Percentiles rank a stretch among this genome's conserved stretches.
These are phyloP conservation scores for Daldinia caldariorum DNA, from an alignment of 495 filamentous ascomycete species.

Conservation along the genomic window DNA sequence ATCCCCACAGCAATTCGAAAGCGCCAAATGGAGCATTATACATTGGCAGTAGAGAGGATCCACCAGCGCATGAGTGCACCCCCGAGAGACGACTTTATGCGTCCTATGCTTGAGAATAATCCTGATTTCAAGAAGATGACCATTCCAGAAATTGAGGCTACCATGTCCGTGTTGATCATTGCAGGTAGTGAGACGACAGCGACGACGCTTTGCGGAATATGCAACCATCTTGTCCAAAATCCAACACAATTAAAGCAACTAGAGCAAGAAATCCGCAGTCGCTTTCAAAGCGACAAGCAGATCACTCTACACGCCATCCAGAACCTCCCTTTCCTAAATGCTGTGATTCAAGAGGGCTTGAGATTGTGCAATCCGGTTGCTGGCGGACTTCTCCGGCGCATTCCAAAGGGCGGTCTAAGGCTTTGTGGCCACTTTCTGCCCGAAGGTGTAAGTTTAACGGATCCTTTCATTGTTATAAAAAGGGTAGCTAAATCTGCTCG, in stretches of 20 bases:
- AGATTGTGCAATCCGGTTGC: neutral
- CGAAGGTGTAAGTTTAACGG: no score
- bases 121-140: neutral
- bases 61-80: neutral
- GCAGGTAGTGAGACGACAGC: constrained; percentile 2
- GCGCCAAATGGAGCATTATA: no score
- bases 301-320: neutral
- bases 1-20: no score
- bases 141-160: neutral
- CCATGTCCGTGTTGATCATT: neutral
- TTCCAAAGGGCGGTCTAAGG: no score
- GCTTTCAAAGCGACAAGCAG: neutral
- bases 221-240: neutral
- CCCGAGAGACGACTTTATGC: neutral
- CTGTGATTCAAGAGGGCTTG: neutral
- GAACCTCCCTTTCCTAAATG: constrained; percentile 1
- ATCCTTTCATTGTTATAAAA: no score
- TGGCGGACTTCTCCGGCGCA: neutral
- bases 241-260: neutral
- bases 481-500: neutral
- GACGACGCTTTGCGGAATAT: neutral
- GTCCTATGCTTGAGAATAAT: neutral
- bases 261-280: neutral
- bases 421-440: no score
- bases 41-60: neutral